Percentiles rank a stretch among this genome's conserved stretches.
phyloP scores from a whole-genome alignment of 148 eudicot species.

The Camellia sinensis region DNA sequence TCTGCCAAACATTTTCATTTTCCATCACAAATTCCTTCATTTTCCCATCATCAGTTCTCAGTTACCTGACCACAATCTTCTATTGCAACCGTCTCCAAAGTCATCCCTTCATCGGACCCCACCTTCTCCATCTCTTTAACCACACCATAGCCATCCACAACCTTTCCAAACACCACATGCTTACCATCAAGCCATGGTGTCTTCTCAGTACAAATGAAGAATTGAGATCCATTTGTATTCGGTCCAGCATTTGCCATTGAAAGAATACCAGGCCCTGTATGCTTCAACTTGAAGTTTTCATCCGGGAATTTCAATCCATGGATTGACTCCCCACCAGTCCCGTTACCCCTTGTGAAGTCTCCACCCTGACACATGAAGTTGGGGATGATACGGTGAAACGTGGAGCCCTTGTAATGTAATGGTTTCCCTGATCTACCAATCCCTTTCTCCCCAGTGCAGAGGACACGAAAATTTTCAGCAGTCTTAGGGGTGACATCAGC shows the following conservation, averaged over 20 bases:
- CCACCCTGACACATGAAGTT: conserved; percentile 93
- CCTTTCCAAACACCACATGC: conserved; percentile 64
- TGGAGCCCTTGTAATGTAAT: conserved; percentile 77
- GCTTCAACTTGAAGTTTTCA: conserved; percentile 65
- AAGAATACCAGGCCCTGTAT: conserved; percentile 43
- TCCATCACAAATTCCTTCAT: not conserved
- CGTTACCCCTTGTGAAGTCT: conserved; percentile 82
- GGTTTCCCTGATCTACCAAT: conserved; percentile 65
- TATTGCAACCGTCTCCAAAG: conserved; percentile 34
- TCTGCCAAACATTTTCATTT: not conserved
- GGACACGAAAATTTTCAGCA: conserved; percentile 82
- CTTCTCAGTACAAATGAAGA: conserved; percentile 48
- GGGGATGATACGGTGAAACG: conserved; percentile 80
- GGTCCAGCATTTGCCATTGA: conserved; percentile 67
- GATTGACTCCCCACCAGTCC: conserved; percentile 88
- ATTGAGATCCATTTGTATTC: conserved; percentile 50
- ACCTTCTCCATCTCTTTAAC: conserved; percentile 60
- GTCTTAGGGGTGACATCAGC: conserved; percentile 70
- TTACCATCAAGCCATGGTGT: conserved; percentile 62
- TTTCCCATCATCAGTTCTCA: conserved; percentile 19
- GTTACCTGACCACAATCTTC: conserved; percentile 55
- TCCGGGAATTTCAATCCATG: conserved; percentile 70
- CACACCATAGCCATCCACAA: conserved; percentile 57
- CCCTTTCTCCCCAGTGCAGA: conserved; percentile 92
- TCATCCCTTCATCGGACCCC: conserved; percentile 35